A percentile compares a stretch with the other conserved stretches of the same genome.
Conservation (phyloP, 2,329 filamentous ascomycete species). For the Aspergillus neoniger region DNA sequence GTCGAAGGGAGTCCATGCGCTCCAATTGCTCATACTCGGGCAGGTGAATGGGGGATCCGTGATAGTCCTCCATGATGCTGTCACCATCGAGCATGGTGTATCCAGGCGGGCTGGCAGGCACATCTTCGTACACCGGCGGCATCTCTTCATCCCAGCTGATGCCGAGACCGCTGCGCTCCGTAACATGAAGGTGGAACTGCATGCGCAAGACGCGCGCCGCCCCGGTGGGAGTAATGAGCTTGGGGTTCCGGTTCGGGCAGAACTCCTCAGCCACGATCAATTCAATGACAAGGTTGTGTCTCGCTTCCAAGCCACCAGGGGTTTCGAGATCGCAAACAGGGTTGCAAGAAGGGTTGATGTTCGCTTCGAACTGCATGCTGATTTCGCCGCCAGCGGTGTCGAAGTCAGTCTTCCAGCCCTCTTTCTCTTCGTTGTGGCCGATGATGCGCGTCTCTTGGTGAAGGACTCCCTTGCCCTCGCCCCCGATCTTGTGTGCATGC, state of each 20-base stretch:
- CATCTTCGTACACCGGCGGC: conserved; percentile 90
- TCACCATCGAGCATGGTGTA: conserved; percentile 54
- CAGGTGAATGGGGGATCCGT: conserved; percentile 43
- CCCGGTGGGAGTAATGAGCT: conserved; percentile 80
- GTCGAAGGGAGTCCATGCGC: conserved; percentile 40
- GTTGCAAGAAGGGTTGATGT: conserved; percentile 61
- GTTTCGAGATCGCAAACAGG: conserved; percentile 78
- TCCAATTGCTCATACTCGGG: conserved; percentile 52
- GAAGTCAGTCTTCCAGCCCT: conserved; percentile 86
- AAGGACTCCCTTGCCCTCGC: conserved; percentile 67
- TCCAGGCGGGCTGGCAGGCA: conserved; percentile 78
- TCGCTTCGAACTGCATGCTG: conserved; percentile 75
- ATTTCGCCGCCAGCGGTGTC: conserved; percentile 69
- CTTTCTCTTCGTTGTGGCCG: conserved; percentile 77
- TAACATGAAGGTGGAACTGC: conserved; percentile 82
- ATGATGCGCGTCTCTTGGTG: conserved; percentile 77
- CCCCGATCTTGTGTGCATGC: conserved; percentile 67
- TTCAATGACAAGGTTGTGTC: conserved; percentile 85
- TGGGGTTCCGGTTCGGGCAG: conserved; percentile 67
- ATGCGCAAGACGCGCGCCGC: conserved; percentile 88
- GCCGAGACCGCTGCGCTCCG: conserved; percentile 80
- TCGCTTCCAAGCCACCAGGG: conserved; percentile 72
- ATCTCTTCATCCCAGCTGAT: conserved; percentile 97
- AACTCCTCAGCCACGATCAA: conserved; percentile 94
- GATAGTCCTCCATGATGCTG: conserved; percentile 50